Evolutionary conservation across 805 yeast species (phyloP).

Genomic region (Candida parachauliodes): DNA sequence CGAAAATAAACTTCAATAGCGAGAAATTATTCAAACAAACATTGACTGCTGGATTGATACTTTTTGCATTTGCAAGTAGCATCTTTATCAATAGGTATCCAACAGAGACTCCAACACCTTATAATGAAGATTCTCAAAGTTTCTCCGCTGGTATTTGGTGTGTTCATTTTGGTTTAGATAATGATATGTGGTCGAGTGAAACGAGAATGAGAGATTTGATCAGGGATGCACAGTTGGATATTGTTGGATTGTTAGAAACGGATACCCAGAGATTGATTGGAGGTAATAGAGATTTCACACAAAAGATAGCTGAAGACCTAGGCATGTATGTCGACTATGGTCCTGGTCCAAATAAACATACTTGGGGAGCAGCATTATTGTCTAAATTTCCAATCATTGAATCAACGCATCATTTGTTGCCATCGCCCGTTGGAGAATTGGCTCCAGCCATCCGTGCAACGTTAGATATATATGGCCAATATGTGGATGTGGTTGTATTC

Average conservation of each 20-base stretch:
- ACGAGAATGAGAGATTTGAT: conserved; percentile 82
- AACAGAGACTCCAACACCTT: conserved; percentile 60
- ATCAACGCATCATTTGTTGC: conserved; percentile 87
- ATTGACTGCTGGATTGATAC: conserved; percentile 34
- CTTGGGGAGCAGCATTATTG: conserved; percentile 94
- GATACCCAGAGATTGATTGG: conserved; percentile 92
- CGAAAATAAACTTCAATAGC: conserved; percentile 5
- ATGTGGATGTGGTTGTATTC: conserved; percentile 91
- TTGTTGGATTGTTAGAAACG: conserved; percentile 84
- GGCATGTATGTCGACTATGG: conserved; percentile 96
- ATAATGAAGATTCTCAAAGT: conserved; percentile 49
- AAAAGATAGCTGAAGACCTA: conserved; percentile 83
- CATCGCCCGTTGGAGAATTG: conserved; percentile 96
- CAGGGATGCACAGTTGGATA: conserved; percentile 82
- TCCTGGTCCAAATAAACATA: conserved; percentile 96
- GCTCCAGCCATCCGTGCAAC: conserved; percentile 99
- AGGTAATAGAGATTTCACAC: conserved; percentile 94
- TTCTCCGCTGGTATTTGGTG: conserved; percentile 98
- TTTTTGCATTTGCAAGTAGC: conserved; percentile 52
- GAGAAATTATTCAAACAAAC: conserved; percentile 14
- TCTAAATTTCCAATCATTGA: conserved; percentile 92
- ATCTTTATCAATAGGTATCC: conserved; percentile 55
- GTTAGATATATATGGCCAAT: conserved; percentile 80
- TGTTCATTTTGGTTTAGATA: conserved; percentile 93
- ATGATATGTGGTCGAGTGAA: conserved; percentile 97